phyloP scores from a whole-genome alignment of 78 protist genomes.

The Dictyostelium capitatum region DNA sequence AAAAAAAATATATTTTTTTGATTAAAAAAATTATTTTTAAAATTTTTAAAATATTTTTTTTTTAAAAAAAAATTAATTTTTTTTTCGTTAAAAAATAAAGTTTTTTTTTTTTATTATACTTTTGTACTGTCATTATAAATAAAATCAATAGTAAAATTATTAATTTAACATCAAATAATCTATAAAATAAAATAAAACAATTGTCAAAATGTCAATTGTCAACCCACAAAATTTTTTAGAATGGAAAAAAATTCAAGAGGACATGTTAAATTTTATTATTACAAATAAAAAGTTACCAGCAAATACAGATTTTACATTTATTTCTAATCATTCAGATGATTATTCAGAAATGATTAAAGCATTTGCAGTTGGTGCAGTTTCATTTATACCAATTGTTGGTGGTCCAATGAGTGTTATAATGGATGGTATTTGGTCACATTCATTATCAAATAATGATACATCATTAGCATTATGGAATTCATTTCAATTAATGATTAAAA shows the following conservation, averaged over 20 bases:
- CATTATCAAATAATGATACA: not conserved
- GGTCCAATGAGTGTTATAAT: not conserved
- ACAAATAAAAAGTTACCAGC: not conserved
- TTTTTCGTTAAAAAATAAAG: too few species aligned
- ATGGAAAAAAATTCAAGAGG: not conserved
- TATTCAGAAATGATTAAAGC: not conserved
- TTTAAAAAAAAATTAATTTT: too few species aligned
- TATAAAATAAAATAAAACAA: too few species aligned
- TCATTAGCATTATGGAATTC: not conserved
- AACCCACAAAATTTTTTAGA: not conserved
- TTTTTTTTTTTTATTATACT: too few species aligned
- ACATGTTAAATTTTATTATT: not conserved
- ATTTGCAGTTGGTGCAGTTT: not conserved
- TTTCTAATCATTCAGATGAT: not conserved
- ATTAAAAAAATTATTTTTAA: too few species aligned
- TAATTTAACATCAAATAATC: too few species aligned
- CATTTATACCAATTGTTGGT: not conserved
- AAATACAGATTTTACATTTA: not conserved
- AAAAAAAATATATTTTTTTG: too few species aligned
- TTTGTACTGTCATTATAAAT: too few species aligned
- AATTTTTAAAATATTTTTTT: too few species aligned
- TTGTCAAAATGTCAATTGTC: not conserved
- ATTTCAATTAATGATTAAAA: not conserved
- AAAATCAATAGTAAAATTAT: too few species aligned
- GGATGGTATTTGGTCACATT: not conserved